A percentile compares a stretch with the other conserved stretches of the same genome.
These are phyloP conservation scores for Naganishia friedmannii DNA, from an alignment of 768 basidiomycete species.

Conservation along the genomic window DNA sequence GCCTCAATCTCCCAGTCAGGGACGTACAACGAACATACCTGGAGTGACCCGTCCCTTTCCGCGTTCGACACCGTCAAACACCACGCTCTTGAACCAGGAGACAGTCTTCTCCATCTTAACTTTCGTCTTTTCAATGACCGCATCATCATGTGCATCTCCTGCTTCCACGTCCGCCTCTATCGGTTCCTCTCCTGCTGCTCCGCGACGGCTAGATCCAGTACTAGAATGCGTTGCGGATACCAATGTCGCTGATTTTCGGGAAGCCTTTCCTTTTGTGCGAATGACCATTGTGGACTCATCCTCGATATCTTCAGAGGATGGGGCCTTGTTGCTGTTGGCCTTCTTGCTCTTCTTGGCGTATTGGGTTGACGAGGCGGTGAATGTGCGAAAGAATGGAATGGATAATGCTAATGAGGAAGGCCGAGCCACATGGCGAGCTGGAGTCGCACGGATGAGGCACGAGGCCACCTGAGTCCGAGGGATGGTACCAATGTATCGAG, in stretches of 20 bases:
- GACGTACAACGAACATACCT: constrained; percentile 34
- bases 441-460: neutral
- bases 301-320: constrained; percentile 18
- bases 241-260: constrained; percentile 10
- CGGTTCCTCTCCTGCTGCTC: constrained; percentile 22
- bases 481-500: neutral
- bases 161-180: constrained; percentile 60
- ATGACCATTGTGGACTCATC: constrained; percentile 24
- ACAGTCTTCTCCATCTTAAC: constrained; percentile 53
- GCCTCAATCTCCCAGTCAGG: neutral
- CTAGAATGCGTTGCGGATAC: constrained; percentile 13
- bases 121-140: constrained; percentile 49
- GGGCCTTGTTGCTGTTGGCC: constrained; percentile 10
- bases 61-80: constrained; percentile 51
- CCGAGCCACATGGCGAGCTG: neutral
- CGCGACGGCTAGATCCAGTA: constrained; percentile 12
- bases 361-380: neutral
- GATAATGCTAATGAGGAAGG: neutral
- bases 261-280: constrained; percentile 27
- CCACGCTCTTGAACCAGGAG: constrained; percentile 51
- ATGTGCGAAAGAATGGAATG: neutral
- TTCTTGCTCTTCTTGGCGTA: constrained; percentile 28
- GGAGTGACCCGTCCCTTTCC: constrained; percentile 46
- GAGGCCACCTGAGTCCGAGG: neutral
- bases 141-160: constrained; percentile 58